Evolutionary conservation across 257 asterid genomes (phyloP).

Genomic region (Linaria vulgaris): DNA sequence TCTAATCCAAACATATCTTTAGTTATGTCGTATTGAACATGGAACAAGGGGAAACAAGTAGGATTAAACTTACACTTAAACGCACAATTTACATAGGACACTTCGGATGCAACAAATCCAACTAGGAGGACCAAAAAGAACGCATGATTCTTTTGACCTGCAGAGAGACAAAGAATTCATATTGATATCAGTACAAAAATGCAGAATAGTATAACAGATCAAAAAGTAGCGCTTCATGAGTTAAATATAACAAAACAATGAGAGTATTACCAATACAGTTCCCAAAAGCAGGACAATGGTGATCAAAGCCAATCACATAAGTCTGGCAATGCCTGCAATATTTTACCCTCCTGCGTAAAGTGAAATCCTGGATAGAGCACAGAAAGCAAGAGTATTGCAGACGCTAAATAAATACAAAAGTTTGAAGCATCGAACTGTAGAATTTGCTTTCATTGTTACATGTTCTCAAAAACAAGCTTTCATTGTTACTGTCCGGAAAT

Average conservation of each 20-base stretch:
- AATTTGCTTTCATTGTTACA: not conserved
- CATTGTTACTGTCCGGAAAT: not conserved
- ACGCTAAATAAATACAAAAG: not conserved
- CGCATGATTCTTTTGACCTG: conserved; percentile 53
- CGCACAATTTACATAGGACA: conserved; percentile 39
- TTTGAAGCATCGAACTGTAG: conserved; percentile 9
- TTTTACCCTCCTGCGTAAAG: conserved; percentile 33
- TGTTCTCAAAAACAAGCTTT: conserved; percentile 1
- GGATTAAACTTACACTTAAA: conserved; percentile 43
- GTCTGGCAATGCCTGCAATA: conserved; percentile 52
- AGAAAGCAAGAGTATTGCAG: conserved; percentile 5
- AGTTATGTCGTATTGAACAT: conserved; percentile 4
- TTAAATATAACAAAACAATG: not conserved
- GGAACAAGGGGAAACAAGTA: conserved; percentile 16
- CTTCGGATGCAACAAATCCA: conserved; percentile 46
- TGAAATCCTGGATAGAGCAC: conserved; percentile 30
- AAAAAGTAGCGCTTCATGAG: conserved; percentile 5
- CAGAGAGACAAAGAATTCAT: conserved; percentile 23
- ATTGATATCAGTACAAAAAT: not conserved
- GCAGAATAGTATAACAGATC: conserved; percentile 7
- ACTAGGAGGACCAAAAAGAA: conserved; percentile 39
- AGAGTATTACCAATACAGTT: conserved; percentile 49
- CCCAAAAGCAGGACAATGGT: conserved; percentile 70
- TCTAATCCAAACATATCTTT: conserved; percentile 2
- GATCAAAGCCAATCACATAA: conserved; percentile 51